These are phyloP conservation scores for Ophiostoma sp. DNA, from an alignment of 2,329 filamentous ascomycete genomes.

Conservation along the genomic window DNA sequence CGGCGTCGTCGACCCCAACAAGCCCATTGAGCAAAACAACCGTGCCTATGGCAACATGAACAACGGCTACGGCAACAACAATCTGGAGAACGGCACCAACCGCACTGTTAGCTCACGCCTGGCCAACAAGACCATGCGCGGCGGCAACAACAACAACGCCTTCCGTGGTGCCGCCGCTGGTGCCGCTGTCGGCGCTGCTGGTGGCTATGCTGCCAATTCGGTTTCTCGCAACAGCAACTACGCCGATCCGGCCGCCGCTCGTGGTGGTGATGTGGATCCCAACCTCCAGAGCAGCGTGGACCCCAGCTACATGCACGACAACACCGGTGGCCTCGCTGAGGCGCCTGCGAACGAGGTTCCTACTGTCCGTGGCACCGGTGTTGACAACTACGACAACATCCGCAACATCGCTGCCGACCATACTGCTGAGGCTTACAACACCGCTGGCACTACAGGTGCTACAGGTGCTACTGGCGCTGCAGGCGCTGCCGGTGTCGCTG, in stretches of 20 bases:
- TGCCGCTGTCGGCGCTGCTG: no score
- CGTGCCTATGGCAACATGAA: constrained; percentile 12
- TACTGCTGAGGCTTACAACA: not conserved
- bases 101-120: not conserved
- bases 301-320: not conserved
- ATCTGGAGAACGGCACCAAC: not conserved
- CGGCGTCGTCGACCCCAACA: constrained; percentile 9
- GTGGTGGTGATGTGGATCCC: not conserved
- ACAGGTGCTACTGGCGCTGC: not conserved
- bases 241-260: not conserved
- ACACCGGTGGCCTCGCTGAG: not conserved
- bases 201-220: not conserved
- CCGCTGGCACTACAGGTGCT: not conserved
- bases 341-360: constrained; percentile 12
- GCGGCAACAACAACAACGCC: not conserved
- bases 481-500: not conserved
- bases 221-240: not conserved
- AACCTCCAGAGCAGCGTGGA: constrained; percentile 14
- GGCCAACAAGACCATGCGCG: constrained; percentile 9
- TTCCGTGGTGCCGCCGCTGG: not conserved
- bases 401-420: not conserved
- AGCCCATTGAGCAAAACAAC: not conserved
- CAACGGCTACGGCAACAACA: constrained; percentile 4
- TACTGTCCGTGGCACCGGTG: constrained; percentile 1
- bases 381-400: constrained; percentile 11